phyloP scores from a whole-genome alignment of 345 rosid species.

The Arabidopsis suecica region DNA sequence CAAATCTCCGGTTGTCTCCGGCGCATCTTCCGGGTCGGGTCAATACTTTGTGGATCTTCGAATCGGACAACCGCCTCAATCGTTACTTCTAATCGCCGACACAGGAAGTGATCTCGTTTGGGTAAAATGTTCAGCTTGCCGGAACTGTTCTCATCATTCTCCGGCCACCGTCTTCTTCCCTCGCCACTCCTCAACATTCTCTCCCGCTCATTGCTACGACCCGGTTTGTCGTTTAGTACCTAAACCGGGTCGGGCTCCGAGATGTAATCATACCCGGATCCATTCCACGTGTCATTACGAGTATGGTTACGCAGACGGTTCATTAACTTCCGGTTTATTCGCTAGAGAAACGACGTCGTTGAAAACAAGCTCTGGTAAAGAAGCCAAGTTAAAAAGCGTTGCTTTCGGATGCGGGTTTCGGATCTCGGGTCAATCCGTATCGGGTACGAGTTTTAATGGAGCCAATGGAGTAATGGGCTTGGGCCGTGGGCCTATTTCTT shows the following conservation, averaged over 20 bases:
- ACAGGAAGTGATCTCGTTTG: conserved; percentile 92
- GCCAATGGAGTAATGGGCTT: conserved; percentile 94
- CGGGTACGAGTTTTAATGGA: conserved; percentile 73
- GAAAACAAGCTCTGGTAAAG: conserved; percentile 58
- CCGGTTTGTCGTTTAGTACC: conserved; percentile 61
- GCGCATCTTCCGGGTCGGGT: conserved; percentile 78
- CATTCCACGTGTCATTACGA: conserved; percentile 85
- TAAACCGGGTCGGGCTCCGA: conserved; percentile 50
- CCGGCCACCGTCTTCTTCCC: conserved; percentile 70
- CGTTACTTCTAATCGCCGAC: conserved; percentile 71
- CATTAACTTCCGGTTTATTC: conserved; percentile 69
- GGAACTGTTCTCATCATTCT: conserved; percentile 54
- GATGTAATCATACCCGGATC: conserved; percentile 60
- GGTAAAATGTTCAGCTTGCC: conserved; percentile 86
- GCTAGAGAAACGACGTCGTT: conserved; percentile 64
- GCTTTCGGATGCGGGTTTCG: conserved; percentile 86
- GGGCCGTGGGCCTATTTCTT: conserved; percentile 81
- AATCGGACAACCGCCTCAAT: conserved; percentile 82
- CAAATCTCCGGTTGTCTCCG: conserved; percentile 72
- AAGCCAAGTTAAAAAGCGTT: conserved; percentile 48
- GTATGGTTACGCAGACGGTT: conserved; percentile 77
- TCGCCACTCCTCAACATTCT: conserved; percentile 78
- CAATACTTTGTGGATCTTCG: conserved; percentile 81
- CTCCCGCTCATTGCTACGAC: conserved; percentile 73
- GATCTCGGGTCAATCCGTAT: conserved; percentile 66